A percentile compares a stretch with the other conserved stretches of the same genome.
Conservation (phyloP, 2,329 filamentous ascomycete genomes). For the Graphiopsis chlorocephala region DNA sequence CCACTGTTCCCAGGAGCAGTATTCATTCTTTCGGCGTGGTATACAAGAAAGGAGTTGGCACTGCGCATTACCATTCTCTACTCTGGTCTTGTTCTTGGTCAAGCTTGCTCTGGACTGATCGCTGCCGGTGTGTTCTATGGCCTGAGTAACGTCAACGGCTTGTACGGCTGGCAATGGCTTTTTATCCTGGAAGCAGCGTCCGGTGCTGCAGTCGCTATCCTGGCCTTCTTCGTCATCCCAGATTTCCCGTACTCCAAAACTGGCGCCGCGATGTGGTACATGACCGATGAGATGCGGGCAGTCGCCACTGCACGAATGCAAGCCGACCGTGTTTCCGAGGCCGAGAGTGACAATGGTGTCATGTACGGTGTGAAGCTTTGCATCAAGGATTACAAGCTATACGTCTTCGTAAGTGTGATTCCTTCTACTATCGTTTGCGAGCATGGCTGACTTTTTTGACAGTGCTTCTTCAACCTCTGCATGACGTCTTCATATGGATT, state of each 20-base stretch:
- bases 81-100: conserved; percentile 4
- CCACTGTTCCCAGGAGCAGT: conserved; percentile 6
- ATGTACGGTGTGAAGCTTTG: conserved; percentile 1
- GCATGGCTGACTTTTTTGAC: background rate
- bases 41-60: conserved; percentile 34
- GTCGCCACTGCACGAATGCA: conserved; percentile 9
- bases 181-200: conserved; percentile 13
- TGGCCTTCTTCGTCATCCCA: conserved; percentile 60
- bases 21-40: conserved; percentile 36
- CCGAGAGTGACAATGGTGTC: background rate
- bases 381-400: conserved; percentile 13
- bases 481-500: conserved; percentile 2
- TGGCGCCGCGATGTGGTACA: conserved; percentile 11
- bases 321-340: conserved; percentile 9
- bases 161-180: conserved; percentile 10
- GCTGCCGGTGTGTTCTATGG: conserved; percentile 9
- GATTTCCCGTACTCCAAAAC: conserved; percentile 49
- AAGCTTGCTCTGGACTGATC: conserved; percentile 7
- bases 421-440: background rate
- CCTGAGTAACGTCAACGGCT: background rate
- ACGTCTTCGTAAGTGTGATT: background rate
- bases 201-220: conserved; percentile 60
- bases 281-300: conserved; percentile 10
- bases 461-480: conserved; percentile 7
- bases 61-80: conserved; percentile 8